Conservation (phyloP, 2,329 filamentous ascomycete genomes). For the Fusarium citri region DNA sequence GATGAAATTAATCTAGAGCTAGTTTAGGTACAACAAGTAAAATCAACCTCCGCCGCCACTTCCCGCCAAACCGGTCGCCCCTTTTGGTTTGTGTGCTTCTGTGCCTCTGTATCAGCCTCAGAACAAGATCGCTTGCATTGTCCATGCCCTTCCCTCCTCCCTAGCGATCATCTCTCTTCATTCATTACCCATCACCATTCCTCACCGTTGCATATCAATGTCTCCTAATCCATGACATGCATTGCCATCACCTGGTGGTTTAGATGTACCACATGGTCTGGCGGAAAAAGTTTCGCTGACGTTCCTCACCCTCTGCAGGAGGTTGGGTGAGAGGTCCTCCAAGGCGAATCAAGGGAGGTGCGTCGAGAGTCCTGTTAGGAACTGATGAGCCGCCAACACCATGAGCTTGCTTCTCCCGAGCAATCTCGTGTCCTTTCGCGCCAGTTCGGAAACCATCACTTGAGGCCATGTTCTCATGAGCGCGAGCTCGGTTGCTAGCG, state of each 20-base stretch:
- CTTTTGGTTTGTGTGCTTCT: slow-evolving; percentile 45
- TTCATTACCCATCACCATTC: not conserved
- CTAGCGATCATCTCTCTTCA: slow-evolving; percentile 27
- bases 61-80: slow-evolving; percentile 52
- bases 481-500: slow-evolving; percentile 81
- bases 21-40: slow-evolving; percentile 29
- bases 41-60: slow-evolving; percentile 51
- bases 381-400: slow-evolving; percentile 47
- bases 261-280: slow-evolving; percentile 61
- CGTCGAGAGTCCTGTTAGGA: slow-evolving; percentile 41
- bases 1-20: slow-evolving; percentile 24
- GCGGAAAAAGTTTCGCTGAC: slow-evolving; percentile 52
- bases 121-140: slow-evolving; percentile 32
- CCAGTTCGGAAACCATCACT: slow-evolving; percentile 59
- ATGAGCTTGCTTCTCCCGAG: slow-evolving; percentile 55
- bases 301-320: slow-evolving; percentile 46
- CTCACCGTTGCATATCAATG: not conserved
- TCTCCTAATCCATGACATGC: not conserved
- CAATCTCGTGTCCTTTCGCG: slow-evolving; percentile 58
- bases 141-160: slow-evolving; percentile 32
- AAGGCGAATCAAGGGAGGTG: slow-evolving; percentile 49
- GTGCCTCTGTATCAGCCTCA: slow-evolving; percentile 2
- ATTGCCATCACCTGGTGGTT: not conserved
- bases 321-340: slow-evolving; percentile 44
- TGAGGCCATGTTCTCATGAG: slow-evolving; percentile 71